phyloP scores from a whole-genome alignment of 2,329 filamentous ascomycete species.

The Monilinia fructicola region DNA sequence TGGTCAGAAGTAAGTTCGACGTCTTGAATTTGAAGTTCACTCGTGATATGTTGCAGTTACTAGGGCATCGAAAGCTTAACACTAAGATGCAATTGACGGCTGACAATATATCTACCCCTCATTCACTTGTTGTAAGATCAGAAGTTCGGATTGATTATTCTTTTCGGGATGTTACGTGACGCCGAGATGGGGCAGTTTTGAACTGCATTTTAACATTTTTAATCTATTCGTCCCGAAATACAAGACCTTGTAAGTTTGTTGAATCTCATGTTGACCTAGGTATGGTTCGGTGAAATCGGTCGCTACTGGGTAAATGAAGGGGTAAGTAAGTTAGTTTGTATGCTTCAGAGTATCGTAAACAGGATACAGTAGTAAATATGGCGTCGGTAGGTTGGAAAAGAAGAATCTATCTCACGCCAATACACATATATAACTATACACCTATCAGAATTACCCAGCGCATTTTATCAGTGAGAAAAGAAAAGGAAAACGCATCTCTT shows the following conservation, averaged over 20 bases:
- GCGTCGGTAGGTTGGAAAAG: not conserved
- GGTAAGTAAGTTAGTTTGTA: not conserved
- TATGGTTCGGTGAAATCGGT: conserved; percentile 4
- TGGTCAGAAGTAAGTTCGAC: not conserved
- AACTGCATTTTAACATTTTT: not conserved
- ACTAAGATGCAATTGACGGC: not conserved
- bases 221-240: not conserved
- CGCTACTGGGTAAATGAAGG: conserved; percentile 20
- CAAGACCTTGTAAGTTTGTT: not conserved
- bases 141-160: conserved; percentile 4
- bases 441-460: conserved; percentile 17
- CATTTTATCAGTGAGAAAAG: not conserved
- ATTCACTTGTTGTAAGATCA: not conserved
- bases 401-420: not conserved
- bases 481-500: not conserved
- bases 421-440: conserved; percentile 1
- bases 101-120: conserved; percentile 15
- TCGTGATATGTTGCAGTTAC: conserved; percentile 1
- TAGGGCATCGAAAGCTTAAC: conserved; percentile 14
- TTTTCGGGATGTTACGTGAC: conserved; percentile 14
- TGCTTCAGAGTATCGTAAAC: conserved; percentile 8
- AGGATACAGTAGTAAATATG: not conserved
- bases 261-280: not conserved
- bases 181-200: conserved; percentile 1
- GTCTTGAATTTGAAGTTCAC: conserved; percentile 3